Conservation (phyloP, 768 basidiomycete species). For the Amanita muscaria region DNA sequence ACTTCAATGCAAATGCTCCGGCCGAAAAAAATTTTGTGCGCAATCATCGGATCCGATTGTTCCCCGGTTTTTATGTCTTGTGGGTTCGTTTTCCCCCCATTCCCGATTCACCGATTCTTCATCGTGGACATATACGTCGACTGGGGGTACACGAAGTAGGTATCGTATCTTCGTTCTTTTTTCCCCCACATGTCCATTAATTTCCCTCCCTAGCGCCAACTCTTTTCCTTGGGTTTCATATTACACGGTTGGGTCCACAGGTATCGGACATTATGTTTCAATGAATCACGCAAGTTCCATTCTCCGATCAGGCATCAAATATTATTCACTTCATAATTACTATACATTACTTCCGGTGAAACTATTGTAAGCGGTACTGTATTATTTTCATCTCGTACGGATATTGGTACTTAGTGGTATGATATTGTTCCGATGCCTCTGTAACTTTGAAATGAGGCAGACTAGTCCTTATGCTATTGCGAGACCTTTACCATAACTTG, state of each 20-base stretch:
- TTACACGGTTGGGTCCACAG: slow-evolving; percentile 3
- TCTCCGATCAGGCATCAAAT: neutral
- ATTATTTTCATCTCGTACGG: neutral
- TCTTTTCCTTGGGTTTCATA: too few relatives aligned
- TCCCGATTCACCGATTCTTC: too few relatives aligned
- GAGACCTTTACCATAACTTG: neutral
- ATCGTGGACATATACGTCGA: neutral
- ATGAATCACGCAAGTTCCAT: neutral
- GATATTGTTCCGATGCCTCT: slow-evolving; percentile 2
- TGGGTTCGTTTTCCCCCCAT: too few relatives aligned
- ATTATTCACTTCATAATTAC: slow-evolving; percentile 7
- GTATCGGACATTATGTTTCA: neutral
- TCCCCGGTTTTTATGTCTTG: neutral
- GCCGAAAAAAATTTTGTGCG: neutral
- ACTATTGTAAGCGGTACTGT: neutral
- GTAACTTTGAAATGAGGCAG: neutral
- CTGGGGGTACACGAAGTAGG: neutral
- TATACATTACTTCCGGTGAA: slow-evolving; percentile 4
- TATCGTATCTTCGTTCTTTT: neutral
- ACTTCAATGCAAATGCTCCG: slow-evolving; percentile 2
- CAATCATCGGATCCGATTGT: neutral
- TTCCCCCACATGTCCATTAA: neutral
- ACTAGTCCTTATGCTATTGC: slow-evolving; percentile 3
- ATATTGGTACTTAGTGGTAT: slow-evolving; percentile 5
- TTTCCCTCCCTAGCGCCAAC: neutral